phyloP scores from a whole-genome alignment of 2,329 filamentous ascomycete species.

The Cercospora beticola region DNA sequence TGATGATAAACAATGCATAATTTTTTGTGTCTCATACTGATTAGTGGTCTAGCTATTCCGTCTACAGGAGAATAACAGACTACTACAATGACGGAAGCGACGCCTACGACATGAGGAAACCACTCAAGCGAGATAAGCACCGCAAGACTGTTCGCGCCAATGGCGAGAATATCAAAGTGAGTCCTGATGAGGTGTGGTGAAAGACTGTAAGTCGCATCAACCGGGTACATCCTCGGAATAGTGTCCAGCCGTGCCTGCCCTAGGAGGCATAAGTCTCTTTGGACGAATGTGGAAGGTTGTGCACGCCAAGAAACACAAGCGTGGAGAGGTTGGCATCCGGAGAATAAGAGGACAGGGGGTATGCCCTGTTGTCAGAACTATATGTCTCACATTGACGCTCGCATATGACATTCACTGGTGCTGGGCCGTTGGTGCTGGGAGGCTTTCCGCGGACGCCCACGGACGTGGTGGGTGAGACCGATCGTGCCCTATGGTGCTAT shows the following conservation, averaged over 20 bases:
- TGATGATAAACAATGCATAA: background rate
- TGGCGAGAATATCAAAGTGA: conserved; percentile 75
- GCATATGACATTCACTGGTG: background rate
- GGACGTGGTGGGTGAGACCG: background rate
- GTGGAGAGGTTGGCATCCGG: background rate
- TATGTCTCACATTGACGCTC: background rate
- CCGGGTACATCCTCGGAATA: background rate
- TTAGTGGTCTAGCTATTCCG: conserved; percentile 59
- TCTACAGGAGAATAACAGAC: conserved; percentile 82
- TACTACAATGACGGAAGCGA: conserved; percentile 97
- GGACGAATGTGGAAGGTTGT: background rate
- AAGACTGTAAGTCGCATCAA: background rate
- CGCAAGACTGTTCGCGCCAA: conserved; percentile 74
- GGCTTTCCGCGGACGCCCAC: background rate
- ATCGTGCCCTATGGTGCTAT: background rate
- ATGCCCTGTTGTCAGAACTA: background rate
- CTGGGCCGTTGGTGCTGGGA: background rate
- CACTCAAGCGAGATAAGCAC: conserved; percentile 75
- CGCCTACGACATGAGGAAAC: conserved; percentile 96
- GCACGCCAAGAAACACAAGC: background rate
- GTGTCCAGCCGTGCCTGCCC: background rate
- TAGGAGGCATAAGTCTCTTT: background rate
- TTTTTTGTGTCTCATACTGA: background rate
- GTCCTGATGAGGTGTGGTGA: conserved; percentile 84
- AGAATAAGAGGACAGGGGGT: background rate